Evolutionary conservation across 2,329 filamentous ascomycete genomes (phyloP).

Genomic region (Tolypocladium paradoxum): DNA sequence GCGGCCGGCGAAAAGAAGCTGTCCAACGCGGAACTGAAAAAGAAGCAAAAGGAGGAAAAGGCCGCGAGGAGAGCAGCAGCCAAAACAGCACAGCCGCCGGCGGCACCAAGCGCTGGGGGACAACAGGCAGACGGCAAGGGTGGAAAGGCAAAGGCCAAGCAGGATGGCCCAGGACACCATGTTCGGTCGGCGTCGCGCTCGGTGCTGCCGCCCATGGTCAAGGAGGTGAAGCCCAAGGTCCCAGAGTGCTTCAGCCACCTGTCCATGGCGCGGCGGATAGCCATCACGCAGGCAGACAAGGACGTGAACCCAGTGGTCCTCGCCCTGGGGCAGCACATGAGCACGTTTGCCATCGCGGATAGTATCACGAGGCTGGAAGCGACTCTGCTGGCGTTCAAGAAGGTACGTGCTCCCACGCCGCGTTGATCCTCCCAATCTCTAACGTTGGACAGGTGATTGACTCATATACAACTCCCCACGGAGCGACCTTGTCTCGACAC

Average conservation of each 20-base stretch:
- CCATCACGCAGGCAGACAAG: slow-evolving; percentile 51
- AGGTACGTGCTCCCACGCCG: slow-evolving; percentile 34
- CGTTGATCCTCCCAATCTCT: neutral
- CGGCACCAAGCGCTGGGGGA: slow-evolving; percentile 23
- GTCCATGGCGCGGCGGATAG: slow-evolving; percentile 52
- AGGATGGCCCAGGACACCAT: slow-evolving; percentile 27
- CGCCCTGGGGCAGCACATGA: slow-evolving; percentile 81
- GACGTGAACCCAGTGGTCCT: slow-evolving; percentile 80
- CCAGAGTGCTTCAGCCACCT: slow-evolving; percentile 74
- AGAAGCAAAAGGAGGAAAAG: slow-evolving; percentile 84
- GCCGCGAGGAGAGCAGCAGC: slow-evolving; percentile 68
- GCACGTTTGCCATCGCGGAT: slow-evolving; percentile 77
- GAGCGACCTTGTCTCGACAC: slow-evolving; percentile 78
- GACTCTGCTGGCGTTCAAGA: slow-evolving; percentile 81
- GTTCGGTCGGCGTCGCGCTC: slow-evolving; percentile 23
- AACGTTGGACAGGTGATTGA: slow-evolving; percentile 59
- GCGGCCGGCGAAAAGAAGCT: slow-evolving; percentile 42
- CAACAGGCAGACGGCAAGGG: slow-evolving; percentile 33
- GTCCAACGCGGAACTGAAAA: slow-evolving; percentile 73
- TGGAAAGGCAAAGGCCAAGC: slow-evolving; percentile 35
- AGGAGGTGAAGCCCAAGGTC: slow-evolving; percentile 48
- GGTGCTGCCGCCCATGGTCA: slow-evolving; percentile 23
- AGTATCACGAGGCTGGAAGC: slow-evolving; percentile 81
- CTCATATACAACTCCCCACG: slow-evolving; percentile 80
- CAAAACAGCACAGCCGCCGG: slow-evolving; percentile 43